Conservation (phyloP, 257 asterid genomes). For the Solanum habrochaites region DNA sequence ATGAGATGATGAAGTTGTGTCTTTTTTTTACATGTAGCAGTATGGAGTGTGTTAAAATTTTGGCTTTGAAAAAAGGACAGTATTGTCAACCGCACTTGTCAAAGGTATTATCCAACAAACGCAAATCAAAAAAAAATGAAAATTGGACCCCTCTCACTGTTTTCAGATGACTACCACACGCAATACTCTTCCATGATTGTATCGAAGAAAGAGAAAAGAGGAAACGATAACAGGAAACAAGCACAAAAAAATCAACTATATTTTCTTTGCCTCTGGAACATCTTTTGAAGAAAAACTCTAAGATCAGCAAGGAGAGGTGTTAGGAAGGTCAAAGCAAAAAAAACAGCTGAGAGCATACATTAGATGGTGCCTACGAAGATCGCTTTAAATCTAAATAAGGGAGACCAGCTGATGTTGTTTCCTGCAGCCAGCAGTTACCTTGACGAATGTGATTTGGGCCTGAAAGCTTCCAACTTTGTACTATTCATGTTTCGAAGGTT, state of each 20-base stretch:
- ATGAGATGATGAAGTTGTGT: too few relatives aligned
- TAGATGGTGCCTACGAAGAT: conserved; percentile 30
- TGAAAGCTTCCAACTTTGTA: conserved; percentile 7
- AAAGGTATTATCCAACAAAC: neutral
- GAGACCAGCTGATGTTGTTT: conserved; percentile 4
- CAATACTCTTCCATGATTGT: neutral
- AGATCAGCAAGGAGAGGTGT: conserved; percentile 41
- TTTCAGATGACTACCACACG: neutral
- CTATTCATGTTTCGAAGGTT: conserved; percentile 1
- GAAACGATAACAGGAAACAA: neutral
- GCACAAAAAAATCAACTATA: neutral
- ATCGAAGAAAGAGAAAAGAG: neutral
- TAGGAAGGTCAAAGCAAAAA: conserved; percentile 42
- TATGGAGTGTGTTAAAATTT: neutral
- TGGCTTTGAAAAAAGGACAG: neutral
- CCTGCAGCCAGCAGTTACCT: neutral
- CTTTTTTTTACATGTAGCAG: neutral
- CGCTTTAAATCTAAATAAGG: conserved; percentile 58
- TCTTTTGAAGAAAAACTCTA: conserved; percentile 51
- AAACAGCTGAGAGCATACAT: conserved; percentile 15
- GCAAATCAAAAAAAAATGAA: too few relatives aligned
- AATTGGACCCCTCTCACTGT: neutral
- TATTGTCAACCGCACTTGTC: neutral
- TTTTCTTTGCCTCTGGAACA: conserved; percentile 36
- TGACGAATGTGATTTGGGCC: conserved; percentile 11